Percentiles rank a stretch among this genome's conserved stretches.
Evolutionary conservation across 1,284 basidiomycete species (phyloP).

Genomic region (Leccinum angustisporum): DNA sequence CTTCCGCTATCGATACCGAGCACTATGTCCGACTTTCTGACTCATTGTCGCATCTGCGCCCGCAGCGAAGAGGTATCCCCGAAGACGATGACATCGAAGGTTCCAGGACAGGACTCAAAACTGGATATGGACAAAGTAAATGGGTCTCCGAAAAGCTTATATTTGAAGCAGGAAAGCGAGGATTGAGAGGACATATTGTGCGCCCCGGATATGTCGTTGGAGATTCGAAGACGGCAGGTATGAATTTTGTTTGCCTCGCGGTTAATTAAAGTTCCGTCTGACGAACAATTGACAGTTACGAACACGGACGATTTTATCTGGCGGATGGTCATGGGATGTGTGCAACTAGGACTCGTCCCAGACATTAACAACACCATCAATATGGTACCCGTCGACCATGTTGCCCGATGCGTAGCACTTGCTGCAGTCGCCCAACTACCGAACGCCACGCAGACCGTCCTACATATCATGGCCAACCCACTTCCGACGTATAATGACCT

Average conservation of each 20-base stretch:
- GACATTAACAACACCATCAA: constrained; percentile 99
- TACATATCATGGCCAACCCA: constrained; percentile 89
- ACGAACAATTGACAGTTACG: constrained; percentile 68
- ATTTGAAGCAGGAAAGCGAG: constrained; percentile 86
- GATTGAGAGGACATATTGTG: constrained; percentile 86
- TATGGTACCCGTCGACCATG: constrained; percentile 98
- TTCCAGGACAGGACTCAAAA: constrained; percentile 73
- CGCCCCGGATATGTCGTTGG: constrained; percentile 97
- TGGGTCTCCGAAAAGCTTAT: constrained; percentile 98
- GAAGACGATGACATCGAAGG: constrained; percentile 93
- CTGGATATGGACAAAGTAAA: constrained; percentile 97
- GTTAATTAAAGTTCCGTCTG: constrained; percentile 10
- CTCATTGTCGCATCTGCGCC: constrained; percentile 48
- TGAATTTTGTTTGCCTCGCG: constrained; percentile 25
- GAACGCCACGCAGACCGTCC: constrained; percentile 61
- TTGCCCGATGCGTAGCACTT: constrained; percentile 80
- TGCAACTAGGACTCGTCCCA: constrained; percentile 93
- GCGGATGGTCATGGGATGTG: constrained; percentile 96
- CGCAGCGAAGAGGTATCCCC: constrained; percentile 64
- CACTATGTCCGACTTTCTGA: constrained; percentile 90
- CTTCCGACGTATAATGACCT: constrained; percentile 90
- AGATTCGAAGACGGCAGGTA: constrained; percentile 83
- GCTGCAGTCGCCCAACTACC: constrained; percentile 62
- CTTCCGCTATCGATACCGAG: constrained; percentile 89
- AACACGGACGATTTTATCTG: constrained; percentile 99